phyloP scores from a whole-genome alignment of 306 rosid genomes.

The Cicer bijugum region DNA sequence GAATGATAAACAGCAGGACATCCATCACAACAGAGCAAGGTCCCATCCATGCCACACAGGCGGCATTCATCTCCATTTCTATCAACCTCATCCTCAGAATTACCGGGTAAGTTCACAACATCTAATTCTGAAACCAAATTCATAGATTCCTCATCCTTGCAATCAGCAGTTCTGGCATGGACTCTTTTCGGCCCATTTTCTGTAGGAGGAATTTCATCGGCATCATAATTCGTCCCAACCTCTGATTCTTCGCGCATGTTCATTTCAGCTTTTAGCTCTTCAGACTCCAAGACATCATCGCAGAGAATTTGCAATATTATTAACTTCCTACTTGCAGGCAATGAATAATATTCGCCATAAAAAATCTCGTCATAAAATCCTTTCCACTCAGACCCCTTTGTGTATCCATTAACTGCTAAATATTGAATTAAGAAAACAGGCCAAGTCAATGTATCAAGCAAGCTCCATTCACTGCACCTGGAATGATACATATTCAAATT shows the following conservation, averaged over 20 bases:
- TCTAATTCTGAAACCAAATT: slow-evolving; percentile 53
- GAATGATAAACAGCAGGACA: slow-evolving; percentile 94
- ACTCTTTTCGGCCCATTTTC: slow-evolving; percentile 70
- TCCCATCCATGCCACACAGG: slow-evolving; percentile 97
- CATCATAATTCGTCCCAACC: slow-evolving; percentile 68
- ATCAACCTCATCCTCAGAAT: slow-evolving; percentile 62
- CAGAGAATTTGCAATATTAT: slow-evolving; percentile 76
- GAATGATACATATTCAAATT: slow-evolving; percentile 6
- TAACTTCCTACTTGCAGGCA: slow-evolving; percentile 73
- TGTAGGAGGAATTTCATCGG: slow-evolving; percentile 52
- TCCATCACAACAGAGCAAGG: slow-evolving; percentile 93
- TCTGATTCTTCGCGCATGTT: slow-evolving; percentile 73
- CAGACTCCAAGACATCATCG: slow-evolving; percentile 70
- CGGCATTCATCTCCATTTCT: slow-evolving; percentile 84
- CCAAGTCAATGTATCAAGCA: slow-evolving; percentile 90
- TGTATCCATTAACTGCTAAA: slow-evolving; percentile 68
- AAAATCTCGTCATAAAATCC: slow-evolving; percentile 71
- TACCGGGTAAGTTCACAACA: slow-evolving; percentile 45
- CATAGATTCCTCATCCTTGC: slow-evolving; percentile 62
- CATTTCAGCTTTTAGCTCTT: slow-evolving; percentile 78
- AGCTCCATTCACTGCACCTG: slow-evolving; percentile 85
- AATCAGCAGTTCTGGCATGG: slow-evolving; percentile 81
- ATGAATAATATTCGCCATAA: slow-evolving; percentile 68
- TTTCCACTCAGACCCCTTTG: slow-evolving; percentile 71
- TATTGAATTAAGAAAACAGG: slow-evolving; percentile 80